phyloP scores from a whole-genome alignment of 1,284 basidiomycete genomes.

The Boletus semigastroideus region DNA sequence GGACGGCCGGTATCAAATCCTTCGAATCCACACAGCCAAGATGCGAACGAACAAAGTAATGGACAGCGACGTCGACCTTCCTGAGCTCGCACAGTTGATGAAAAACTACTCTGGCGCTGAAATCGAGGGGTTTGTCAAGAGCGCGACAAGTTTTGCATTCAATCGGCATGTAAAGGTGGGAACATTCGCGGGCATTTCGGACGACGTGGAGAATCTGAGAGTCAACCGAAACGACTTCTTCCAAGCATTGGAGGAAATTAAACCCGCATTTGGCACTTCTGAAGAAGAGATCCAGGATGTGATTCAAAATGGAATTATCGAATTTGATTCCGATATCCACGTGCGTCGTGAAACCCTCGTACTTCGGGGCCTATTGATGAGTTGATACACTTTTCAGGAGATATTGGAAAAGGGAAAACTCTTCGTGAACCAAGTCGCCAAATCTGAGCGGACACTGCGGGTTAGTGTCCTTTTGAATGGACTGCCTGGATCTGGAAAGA shows the following conservation, averaged over 20 bases:
- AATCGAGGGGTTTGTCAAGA: conserved; percentile 95
- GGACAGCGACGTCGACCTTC: conserved; percentile 84
- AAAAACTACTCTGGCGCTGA: conserved; percentile 99
- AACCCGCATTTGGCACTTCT: conserved; percentile 96
- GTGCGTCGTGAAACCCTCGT: conserved; percentile 43
- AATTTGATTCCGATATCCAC: conserved; percentile 76
- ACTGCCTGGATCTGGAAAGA: conserved; percentile 91
- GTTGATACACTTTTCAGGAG: conserved; percentile 51
- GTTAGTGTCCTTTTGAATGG: conserved; percentile 92
- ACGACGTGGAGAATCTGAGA: conserved; percentile 92
- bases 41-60: conserved; percentile 94
- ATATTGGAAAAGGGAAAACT: conserved; percentile 89
- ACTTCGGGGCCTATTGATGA: conserved; percentile 10
- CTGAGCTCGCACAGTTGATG: conserved; percentile 81
- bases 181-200: conserved; percentile 93
- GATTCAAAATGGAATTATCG: conserved; percentile 96
- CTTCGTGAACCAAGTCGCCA: conserved; percentile 94
- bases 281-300: conserved; percentile 96
- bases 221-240: conserved; percentile 90
- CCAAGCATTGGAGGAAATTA: conserved; percentile 92
- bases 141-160: conserved; percentile 97
- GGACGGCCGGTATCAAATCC: conserved; percentile 88
- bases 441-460: conserved; percentile 87
- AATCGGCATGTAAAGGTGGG: conserved; percentile 98
- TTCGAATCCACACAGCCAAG: conserved; percentile 94